Base-by-base conservation (phyloP, 805 yeast genomes). In the Barnettozyma sucrosica region DNA sequence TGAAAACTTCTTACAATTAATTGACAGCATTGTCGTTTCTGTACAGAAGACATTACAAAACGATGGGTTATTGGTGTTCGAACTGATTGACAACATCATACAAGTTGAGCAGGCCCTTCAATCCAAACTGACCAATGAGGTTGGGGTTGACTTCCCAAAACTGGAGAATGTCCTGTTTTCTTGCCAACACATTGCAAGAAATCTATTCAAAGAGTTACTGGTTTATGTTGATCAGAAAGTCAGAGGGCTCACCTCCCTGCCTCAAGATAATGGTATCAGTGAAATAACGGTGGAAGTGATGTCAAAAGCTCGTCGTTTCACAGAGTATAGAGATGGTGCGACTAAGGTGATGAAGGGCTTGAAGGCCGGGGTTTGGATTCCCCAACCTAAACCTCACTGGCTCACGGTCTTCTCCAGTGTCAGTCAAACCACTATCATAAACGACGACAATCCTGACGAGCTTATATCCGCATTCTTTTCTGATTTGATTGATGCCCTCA, bases 401-500 rank as follows among this genome's bases (percentile, higher is more conserved):
- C 65, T 78, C 10, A 53, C 65, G 19, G 71, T 71, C 11, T 75
- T 75, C 56, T 71, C 81, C 0, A 70, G 79, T 33, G 76, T 77
- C 3, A 66, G 75, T 10, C 70, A 74, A 11, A 69, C 69, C 11
- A 47, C 57, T 7, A 67, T 67, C 7, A 61, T 71, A 2, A 58
- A 62, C 26, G 71, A 71, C 8, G 61, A 66, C 2, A 74, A 75
- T 43, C 72, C 81, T 1, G 66, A 69, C 21, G 76, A 74, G 47
- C 64, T 85, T 52, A 64, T 89, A 30, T 75, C 89, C 1, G 73
- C 85, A 39, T 90, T 76, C 58, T 76, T 80, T 51, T 77, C 89
- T 44, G 98, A 92, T 62, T 73, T 85, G 39, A 74, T 92, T 38
- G 97, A 90, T 63, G 80, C 82, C 40, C 74, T 88, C 23, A 72